Evolutionary conservation across 768 basidiomycete genomes (phyloP), one percentile per base, ranked within the genome.

Genomic region (Hydnomerulius pinastri): DNA sequence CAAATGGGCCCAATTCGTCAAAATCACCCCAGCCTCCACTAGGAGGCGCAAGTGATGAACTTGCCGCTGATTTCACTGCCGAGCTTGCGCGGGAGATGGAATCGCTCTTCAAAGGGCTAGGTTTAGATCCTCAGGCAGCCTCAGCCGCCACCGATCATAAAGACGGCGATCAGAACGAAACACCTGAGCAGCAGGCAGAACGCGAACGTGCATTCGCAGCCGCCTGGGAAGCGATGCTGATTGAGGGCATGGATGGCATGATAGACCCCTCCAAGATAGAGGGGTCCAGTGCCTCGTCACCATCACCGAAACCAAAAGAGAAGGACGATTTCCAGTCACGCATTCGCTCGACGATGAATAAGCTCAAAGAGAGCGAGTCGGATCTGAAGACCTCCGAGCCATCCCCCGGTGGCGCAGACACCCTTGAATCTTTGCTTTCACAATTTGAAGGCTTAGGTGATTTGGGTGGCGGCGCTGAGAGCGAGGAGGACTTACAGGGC

Each of bases 161-260:
- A 1, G 43, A 35, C 6, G 15, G 33, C 5, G 50, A 35, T 10
- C 50, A 24, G 17, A 4, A 29, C 30, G 48, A 51, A 13, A 54
- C 32, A 11, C 13, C 29, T 1, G 32, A 50, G 18, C 43, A 38
- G 48, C 55, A 43, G 37, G 49, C 54, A 20, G 61, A 69, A 30
- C 68, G 70, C 51, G 72, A 75, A 45, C 65, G 67, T 43, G 63
- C 65, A 30, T 69, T 87, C 47, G 76, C 76, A 49, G 79, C 79
- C 6, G 81, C 83, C 24, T 91, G 84, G 87, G 87, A 90, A 64
- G 76, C 78, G 3, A 83, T 89, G 80, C 68, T 90, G 11, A 67
- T 82, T 35, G 82, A 87, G 53, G 81, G 73, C 4, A 78, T 87
- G 78, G 72, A 81, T 57, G 78, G 72, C 10, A 62, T 60, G 38